phyloP scores from a whole-genome alignment of 2,329 filamentous ascomycete genomes.

The Phialocephala subalpina region DNA sequence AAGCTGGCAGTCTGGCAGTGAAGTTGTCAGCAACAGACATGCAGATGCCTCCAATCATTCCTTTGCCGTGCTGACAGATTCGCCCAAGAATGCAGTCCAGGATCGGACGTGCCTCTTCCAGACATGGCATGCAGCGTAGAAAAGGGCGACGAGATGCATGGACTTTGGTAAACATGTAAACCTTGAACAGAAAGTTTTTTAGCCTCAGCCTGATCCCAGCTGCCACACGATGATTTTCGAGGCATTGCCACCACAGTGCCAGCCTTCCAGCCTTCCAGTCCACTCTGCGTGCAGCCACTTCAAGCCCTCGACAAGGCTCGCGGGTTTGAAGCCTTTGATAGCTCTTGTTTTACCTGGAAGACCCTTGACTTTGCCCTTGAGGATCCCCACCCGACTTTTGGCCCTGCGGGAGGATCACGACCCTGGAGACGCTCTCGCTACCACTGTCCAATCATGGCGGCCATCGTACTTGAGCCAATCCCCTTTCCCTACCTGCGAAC shows the following conservation, averaged over 20 bases:
- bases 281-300: background rate
- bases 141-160: background rate
- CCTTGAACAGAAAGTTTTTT: background rate
- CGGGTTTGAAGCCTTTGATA: background rate
- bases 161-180: no score
- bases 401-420: background rate
- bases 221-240: conserved; percentile 5
- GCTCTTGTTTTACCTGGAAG: no score
- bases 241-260: background rate
- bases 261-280: background rate
- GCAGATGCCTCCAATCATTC: conserved; percentile 4
- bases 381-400: background rate
- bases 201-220: background rate
- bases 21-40: background rate
- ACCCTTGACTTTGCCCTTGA: background rate
- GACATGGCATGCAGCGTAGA: background rate
- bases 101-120: background rate
- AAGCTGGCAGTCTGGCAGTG: background rate
- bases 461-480: conserved; percentile 8
- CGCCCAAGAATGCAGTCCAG: background rate
- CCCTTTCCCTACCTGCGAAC: background rate
- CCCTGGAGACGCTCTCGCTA: background rate
- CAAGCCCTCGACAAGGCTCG: background rate
- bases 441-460: background rate
- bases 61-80: conserved; percentile 7